Base-by-base conservation (phyloP, 345 rosid genomes). In the Odontarrhena argentea region DNA sequence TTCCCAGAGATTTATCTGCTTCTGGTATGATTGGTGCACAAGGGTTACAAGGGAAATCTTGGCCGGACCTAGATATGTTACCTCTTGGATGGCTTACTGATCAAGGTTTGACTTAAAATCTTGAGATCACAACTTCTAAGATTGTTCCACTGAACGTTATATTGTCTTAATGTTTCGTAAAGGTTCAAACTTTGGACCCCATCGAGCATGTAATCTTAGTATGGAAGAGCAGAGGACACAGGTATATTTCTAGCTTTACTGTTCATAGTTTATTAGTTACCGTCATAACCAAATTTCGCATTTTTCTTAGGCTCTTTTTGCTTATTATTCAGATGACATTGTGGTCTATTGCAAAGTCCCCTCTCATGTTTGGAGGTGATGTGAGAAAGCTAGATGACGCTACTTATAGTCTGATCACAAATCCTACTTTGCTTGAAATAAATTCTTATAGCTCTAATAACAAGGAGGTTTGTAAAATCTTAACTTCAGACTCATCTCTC, bases 361-460 rank as follows among this genome's bases (percentile, higher is more conserved):
- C 98, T 63, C 86, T 93, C 30, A 85, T 93, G 91, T 90, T 85
- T 70, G 98, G 97, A 55, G 98, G 98, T 69, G 98, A 90, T 71
- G 75, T 84, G 53, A 80, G 89, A 77, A 85, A 79, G 22, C 84
- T 93, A n/a, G 92, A 90, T 59, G 77, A 76, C 3, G 13, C 78
- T 36, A 88, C 97, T 30, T 83, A 74, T 65, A 64, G 46, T 74
- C 69, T 93, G 54, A 88, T 93, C 53, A 81, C 98, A 67, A 81
- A 93, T 61, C 95, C 96, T 41, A 80, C 77, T 0, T 25, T 84
- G 30, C 86, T 93, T 58, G 86, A 86, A 70, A 86, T 93, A 64
- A 86, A 93, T 60, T 69, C 75, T 42, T 79, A 78, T 56, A 88
- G 98, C 79, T 74, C 86, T 5, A 83, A 88, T 71, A 93, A 90